These are phyloP conservation scores for Halenospora varia DNA, from an alignment of 495 filamentous ascomycete genomes.

Conservation along the genomic window DNA sequence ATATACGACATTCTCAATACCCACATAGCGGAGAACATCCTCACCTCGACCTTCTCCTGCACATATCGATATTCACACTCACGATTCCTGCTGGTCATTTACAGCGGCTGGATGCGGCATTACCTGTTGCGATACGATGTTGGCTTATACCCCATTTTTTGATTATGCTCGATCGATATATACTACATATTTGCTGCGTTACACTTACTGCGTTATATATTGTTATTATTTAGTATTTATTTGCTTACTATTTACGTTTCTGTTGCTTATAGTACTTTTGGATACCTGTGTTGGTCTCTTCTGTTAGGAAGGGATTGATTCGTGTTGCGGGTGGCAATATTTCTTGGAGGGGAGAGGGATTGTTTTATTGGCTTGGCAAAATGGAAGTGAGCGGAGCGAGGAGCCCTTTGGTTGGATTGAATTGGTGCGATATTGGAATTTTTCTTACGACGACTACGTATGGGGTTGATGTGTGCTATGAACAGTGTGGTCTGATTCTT, in stretches of 20 bases:
- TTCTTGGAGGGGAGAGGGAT: too few species aligned
- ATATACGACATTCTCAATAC: background rate
- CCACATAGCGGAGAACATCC: background rate
- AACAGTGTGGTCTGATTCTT: background rate
- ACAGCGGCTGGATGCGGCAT: background rate
- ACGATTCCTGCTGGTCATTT: slow-evolving; percentile 4
- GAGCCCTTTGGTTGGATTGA: background rate
- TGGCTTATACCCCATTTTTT: background rate
- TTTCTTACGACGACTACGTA: background rate
- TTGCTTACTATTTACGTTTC: background rate
- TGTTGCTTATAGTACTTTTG: too few species aligned
- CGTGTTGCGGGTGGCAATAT: too few species aligned
- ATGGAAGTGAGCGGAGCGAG: background rate
- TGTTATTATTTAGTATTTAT: background rate
- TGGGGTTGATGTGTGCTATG: background rate
- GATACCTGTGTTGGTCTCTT: too few species aligned
- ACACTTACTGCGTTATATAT: too few species aligned
- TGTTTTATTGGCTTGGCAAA: too few species aligned
- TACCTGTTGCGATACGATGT: slow-evolving; percentile 2
- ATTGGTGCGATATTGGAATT: background rate
- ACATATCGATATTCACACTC: slow-evolving; percentile 2
- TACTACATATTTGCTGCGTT: background rate
- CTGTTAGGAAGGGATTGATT: too few species aligned
- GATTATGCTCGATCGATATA: background rate
- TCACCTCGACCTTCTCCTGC: background rate